Conservation (phyloP, 2,329 filamentous ascomycete genomes). For the Stemphylium lycopersici region DNA sequence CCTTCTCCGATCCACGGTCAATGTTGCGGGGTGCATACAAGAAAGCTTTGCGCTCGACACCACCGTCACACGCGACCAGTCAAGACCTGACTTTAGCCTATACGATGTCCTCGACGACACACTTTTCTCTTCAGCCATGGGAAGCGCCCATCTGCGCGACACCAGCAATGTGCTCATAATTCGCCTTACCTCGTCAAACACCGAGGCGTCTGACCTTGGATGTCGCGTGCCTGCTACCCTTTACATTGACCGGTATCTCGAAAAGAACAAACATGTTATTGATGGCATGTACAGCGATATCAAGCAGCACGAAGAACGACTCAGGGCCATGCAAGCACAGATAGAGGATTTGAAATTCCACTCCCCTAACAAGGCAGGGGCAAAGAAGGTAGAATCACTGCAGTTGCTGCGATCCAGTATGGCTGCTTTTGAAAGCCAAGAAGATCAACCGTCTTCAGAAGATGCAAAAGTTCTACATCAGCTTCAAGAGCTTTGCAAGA, state of each 20-base stretch:
- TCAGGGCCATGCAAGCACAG: slow-evolving; percentile 43
- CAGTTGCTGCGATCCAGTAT: slow-evolving; percentile 49
- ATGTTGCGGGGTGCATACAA: slow-evolving; percentile 33
- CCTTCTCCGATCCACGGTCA: slow-evolving; percentile 52
- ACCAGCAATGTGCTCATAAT: slow-evolving; percentile 63
- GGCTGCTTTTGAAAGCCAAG: slow-evolving; percentile 37
- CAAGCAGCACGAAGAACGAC: slow-evolving; percentile 35
- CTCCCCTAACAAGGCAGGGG: slow-evolving; percentile 32
- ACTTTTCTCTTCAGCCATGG: slow-evolving; percentile 47
- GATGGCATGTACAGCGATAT: slow-evolving; percentile 55
- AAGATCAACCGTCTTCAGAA: slow-evolving; percentile 20
- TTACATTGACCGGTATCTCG: slow-evolving; percentile 66
- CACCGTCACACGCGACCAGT: slow-evolving; percentile 26
- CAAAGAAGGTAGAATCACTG: slow-evolving; percentile 43
- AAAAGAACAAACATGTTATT: slow-evolving; percentile 56
- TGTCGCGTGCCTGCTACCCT: slow-evolving; percentile 61
- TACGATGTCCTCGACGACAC: slow-evolving; percentile 61
- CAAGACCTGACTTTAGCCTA: slow-evolving; percentile 48
- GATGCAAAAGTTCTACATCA: slow-evolving; percentile 32
- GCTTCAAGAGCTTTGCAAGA: slow-evolving; percentile 39
- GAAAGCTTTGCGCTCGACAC: slow-evolving; percentile 41
- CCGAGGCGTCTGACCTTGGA: slow-evolving; percentile 47
- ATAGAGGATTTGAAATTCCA: slow-evolving; percentile 47
- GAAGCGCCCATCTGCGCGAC: slow-evolving; percentile 39
- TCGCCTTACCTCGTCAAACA: slow-evolving; percentile 38